Percentiles rank a stretch among this genome's conserved stretches.
Conservation (phyloP, 2,329 filamentous ascomycete genomes). For the Fusarium armeniacum region DNA sequence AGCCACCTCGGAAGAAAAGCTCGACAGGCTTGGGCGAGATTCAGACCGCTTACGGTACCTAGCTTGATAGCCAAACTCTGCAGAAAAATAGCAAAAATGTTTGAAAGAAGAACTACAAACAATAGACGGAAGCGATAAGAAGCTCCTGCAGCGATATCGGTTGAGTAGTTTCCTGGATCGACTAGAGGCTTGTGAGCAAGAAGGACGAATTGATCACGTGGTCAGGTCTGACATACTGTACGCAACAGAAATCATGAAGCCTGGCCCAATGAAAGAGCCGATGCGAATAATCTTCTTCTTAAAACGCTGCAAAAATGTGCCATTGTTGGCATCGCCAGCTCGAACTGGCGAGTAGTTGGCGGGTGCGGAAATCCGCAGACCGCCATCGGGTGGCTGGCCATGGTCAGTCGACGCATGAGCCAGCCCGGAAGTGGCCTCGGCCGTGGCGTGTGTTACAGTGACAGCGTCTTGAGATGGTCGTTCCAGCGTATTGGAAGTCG, state of each 20-base stretch:
- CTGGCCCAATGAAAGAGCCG: constrained; percentile 10
- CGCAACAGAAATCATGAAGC: constrained; percentile 20
- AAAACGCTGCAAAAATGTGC: not conserved
- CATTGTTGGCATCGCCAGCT: not conserved
- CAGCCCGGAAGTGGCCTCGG: not conserved
- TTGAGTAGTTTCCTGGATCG: constrained; percentile 22
- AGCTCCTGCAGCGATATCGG: constrained; percentile 12
- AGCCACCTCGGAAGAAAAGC: constrained; percentile 76
- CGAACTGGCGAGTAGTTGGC: constrained; percentile 3
- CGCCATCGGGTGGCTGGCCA: constrained; percentile 61
- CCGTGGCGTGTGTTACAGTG: too few relatives aligned
- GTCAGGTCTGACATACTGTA: constrained; percentile 1
- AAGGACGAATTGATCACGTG: not conserved
- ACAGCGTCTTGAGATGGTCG: not conserved
- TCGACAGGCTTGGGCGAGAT: constrained; percentile 75
- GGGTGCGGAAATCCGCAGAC: constrained; percentile 2
- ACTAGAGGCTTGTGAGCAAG: not conserved
- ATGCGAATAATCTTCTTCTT: not conserved
- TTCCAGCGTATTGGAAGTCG: not conserved
- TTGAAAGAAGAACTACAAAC: constrained; percentile 6
- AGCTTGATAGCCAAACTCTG: constrained; percentile 78
- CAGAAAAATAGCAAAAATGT: constrained; percentile 78
- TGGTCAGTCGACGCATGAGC: constrained; percentile 25
- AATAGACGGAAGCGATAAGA: constrained; percentile 18
- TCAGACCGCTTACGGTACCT: constrained; percentile 76